Percentiles rank a stretch among this genome's conserved stretches.
phyloP scores from a whole-genome alignment of 2,329 filamentous ascomycete genomes.

The Neospermospora avenae region DNA sequence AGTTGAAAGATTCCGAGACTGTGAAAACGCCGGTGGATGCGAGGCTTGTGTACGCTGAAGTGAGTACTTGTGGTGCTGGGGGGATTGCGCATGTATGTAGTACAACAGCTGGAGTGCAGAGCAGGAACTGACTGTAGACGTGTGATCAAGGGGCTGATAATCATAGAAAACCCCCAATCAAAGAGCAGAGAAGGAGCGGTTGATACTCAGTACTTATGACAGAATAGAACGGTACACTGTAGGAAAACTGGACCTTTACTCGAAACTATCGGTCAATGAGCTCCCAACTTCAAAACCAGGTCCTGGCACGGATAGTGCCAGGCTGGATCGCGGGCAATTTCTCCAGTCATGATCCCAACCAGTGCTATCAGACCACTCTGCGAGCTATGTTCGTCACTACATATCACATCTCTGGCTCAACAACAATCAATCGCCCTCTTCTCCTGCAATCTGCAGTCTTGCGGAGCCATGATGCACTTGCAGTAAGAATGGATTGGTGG shows the following conservation, averaged over 20 bases:
- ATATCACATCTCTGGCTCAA: background rate
- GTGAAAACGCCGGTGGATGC: background rate
- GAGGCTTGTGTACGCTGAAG: background rate
- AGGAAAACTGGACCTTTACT: slow-evolving; percentile 13
- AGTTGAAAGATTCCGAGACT: background rate
- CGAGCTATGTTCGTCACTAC: background rate
- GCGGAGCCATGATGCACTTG: slow-evolving; percentile 11
- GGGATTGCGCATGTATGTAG: no score
- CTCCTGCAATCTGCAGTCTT: slow-evolving; percentile 2
- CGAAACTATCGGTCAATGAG: slow-evolving; percentile 7
- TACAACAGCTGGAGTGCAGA: background rate
- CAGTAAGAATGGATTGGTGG: background rate
- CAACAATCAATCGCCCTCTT: background rate
- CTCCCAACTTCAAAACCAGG: slow-evolving; percentile 12
- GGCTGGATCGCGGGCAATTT: no score
- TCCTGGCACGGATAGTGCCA: background rate
- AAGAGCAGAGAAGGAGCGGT: slow-evolving; percentile 5
- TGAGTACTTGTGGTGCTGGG: background rate
- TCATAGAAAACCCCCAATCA: slow-evolving; percentile 7
- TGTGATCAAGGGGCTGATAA: background rate
- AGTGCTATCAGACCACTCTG: background rate
- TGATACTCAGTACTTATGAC: slow-evolving; percentile 16
- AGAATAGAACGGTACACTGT: slow-evolving; percentile 1
- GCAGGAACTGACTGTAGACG: background rate
- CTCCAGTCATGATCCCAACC: background rate